These are phyloP conservation scores for Cyclotella choctawhatcheeana DNA, from an alignment of 108 stramenopile genomes.

Conservation along the genomic window DNA sequence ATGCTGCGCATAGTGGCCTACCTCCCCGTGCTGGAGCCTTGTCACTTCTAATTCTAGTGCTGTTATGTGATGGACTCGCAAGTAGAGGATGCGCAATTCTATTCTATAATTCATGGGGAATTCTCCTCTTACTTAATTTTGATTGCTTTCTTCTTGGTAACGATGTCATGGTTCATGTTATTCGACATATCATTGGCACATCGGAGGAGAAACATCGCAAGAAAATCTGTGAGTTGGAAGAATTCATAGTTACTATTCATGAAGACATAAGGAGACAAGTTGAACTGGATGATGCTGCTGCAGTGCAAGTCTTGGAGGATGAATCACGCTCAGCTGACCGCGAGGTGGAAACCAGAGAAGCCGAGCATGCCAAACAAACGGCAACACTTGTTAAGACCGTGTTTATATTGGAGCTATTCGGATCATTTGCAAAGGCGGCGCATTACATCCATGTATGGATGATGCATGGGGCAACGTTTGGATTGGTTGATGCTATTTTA, in stretches of 20 bases:
- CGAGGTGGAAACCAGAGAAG: conserved; percentile 58
- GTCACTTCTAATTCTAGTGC: conserved; percentile 55
- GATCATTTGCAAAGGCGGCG: conserved; percentile 50
- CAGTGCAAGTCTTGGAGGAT: conserved; percentile 25
- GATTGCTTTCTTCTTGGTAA: conserved; percentile 69
- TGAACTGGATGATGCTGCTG: conserved; percentile 13
- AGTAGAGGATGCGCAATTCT: conserved; percentile 60
- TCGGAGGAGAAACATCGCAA: conserved; percentile 54
- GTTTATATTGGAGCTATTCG: conserved; percentile 61
- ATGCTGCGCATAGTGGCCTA: conserved; percentile 57
- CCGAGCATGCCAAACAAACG: conserved; percentile 47
- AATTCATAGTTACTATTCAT: conserved; percentile 48
- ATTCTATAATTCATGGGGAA: conserved; percentile 54
- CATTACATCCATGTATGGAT: conserved; percentile 82
- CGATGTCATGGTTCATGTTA: conserved; percentile 57
- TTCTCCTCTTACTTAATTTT: conserved; percentile 66
- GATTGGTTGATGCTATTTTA: conserved; percentile 72
- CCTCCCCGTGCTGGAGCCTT: conserved; percentile 57
- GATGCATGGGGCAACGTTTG: conserved; percentile 70
- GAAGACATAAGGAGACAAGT: conserved; percentile 16
- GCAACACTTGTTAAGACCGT: conserved; percentile 50
- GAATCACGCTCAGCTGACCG: conserved; percentile 53
- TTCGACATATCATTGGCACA: conserved; percentile 41
- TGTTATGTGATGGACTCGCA: conserved; percentile 57
- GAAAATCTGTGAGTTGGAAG: conserved; percentile 46